Evolutionary conservation across 306 rosid genomes (phyloP), one percentile per base, ranked within the genome.

Genomic region (Castanea sativa): DNA sequence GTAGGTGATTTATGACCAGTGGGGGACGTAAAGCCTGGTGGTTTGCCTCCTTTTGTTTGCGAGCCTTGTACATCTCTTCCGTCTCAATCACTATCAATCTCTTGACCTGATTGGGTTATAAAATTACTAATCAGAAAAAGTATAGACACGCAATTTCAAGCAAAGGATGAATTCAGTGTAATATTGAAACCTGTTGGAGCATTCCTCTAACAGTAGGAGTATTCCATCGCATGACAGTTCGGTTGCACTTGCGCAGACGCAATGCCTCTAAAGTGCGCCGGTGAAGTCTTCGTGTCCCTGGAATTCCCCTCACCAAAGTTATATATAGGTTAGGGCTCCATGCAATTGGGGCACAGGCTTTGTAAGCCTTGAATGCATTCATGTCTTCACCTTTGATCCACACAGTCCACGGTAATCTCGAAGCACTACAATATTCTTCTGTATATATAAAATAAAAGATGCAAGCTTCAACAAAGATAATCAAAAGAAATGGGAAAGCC

Each of bases 201-300:
- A 92, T 92, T 85, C 98, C 98, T 85, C 98, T 79, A 55, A 91
- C 92, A 11, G 97, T 91, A 61, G 98, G 97, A 1, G 97, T 92
- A 84, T 92, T 94, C 94, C 93, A 91, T 73, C 94, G 91, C 97
- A 92, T 94, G 71, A 92, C 97, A 82, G 98, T 94, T 80, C 97
- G 89, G 87, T 91, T 94, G 85, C 94, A 90, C 78, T 94, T 94
- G 73, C 93, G 38, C 19, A 94, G 90, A 11, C 88, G 92, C 55
- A 94, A 85, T 20, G 98, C 98, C 89, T 92, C 98, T 83, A 92
- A 86, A 69, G 97, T 91, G 74, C 92, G 94, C 80, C 97, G 85
- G 73, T 94, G 97, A 55, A 87, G 93, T 80, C 84, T 89, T 89
- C 98, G 91, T 78, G 98, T 94, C 73, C 98, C 97, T 1, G 98